Evolutionary conservation across 2,329 filamentous ascomycete genomes (phyloP), one percentile per base, ranked within the genome.

Genomic region (Gaeumannomyces tritici): DNA sequence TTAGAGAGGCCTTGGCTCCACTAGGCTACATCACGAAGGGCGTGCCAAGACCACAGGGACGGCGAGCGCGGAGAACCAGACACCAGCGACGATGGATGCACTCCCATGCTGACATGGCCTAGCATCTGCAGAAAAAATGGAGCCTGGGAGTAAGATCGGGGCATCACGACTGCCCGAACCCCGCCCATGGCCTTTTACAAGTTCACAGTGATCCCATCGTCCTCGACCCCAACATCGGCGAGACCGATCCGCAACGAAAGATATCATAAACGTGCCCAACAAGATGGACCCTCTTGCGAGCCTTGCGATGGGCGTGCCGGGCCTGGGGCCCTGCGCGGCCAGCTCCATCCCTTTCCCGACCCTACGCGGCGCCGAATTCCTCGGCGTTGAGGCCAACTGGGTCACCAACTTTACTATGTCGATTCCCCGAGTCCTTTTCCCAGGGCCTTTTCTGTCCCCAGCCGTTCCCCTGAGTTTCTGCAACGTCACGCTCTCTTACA

Each of bases 401-500:
- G 42, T 24, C 42, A 51, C 42, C 42, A 51, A 51, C 42, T 51
- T 6, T 21, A 51, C 42, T 4, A 1, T n/a, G 42, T 21, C 42
- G 2, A 7, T n/a, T 51, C 7, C 18, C 18, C 42, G 42, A 7
- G 1, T 18, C 21, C 18, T n/a, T 9, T 51, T 24, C 13, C 42
- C 42, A 51, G 42, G 4, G 42, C 18, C 18, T n/a, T 24, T 51
- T 13, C 35, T 42, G 42, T 8, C 42, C 21, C 1, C 42, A 8
- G 24, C 42, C 1, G 21, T 21, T 24, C 42, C 42, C 4, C 42
- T 55, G 60, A 63, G 54, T 26, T 71, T 72, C 68, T 77, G 75
- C 69, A 75, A 76, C 57, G 72, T 76, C 62, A 75, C 72, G 7
- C 65, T 77, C 29, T 68, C 69, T 55, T 74, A 75, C 67, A 73